Evolutionary conservation across 202 grass and related monocot genomes (phyloP).

Genomic region (Digitaria exilis): DNA sequence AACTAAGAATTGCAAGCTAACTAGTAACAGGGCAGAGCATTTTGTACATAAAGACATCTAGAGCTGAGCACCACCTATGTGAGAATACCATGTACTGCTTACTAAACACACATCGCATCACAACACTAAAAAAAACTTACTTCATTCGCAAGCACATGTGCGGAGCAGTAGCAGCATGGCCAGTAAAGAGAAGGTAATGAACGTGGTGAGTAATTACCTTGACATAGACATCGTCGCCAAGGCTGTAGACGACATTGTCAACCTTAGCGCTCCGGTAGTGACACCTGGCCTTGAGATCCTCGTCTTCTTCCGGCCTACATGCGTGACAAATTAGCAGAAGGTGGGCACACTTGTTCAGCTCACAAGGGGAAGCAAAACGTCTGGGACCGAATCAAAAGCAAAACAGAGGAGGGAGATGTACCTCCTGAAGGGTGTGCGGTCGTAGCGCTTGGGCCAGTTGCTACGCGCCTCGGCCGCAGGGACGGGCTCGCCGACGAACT

Average conservation of each 20-base stretch:
- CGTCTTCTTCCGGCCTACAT: slow-evolving; percentile 44
- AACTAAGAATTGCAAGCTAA: background rate
- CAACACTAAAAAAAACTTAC: background rate
- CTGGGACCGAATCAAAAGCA: background rate
- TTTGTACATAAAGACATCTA: background rate
- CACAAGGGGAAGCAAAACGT: background rate
- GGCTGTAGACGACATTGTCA: slow-evolving; percentile 43
- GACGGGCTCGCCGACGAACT: slow-evolving; percentile 43
- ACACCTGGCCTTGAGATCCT: slow-evolving; percentile 35
- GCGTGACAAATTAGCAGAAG: background rate
- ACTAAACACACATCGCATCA: background rate
- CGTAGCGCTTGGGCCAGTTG: slow-evolving; percentile 48
- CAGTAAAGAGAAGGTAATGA: background rate
- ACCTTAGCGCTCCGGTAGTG: slow-evolving; percentile 61
- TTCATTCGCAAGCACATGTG: background rate
- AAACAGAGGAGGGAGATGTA: background rate
- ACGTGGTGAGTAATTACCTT: slow-evolving; percentile 29
- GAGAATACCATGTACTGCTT: no score
- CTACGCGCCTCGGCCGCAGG: slow-evolving; percentile 38
- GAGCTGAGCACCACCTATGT: background rate
- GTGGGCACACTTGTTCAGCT: background rate
- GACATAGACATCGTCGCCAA: slow-evolving; percentile 58
- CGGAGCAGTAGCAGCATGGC: background rate
- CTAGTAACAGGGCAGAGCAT: background rate
- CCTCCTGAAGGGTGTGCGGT: slow-evolving; percentile 4